Evolutionary conservation across 805 yeast species (phyloP).

Genomic region (Candida koratica): DNA sequence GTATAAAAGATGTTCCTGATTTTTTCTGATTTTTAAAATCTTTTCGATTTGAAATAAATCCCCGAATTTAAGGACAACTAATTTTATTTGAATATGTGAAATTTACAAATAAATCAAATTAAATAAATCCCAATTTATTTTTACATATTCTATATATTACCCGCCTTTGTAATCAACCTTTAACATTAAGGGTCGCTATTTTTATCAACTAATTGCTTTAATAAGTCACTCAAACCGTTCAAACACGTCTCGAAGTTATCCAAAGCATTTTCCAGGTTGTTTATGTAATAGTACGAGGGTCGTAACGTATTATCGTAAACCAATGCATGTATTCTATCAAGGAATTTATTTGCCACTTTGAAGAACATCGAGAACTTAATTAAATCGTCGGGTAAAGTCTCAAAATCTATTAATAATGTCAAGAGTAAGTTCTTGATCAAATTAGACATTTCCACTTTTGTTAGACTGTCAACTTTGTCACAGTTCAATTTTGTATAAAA

Average conservation of each 20-base stretch:
- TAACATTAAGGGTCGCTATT: too few species aligned
- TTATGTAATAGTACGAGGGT: conserved; percentile 28
- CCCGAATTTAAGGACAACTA: too few species aligned
- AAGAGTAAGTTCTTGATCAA: conserved; percentile 33
- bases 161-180: not conserved
- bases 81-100: too few species aligned
- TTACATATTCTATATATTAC: not conserved
- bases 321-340: conserved; percentile 29
- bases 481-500: conserved; percentile 26
- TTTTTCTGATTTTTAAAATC: too few species aligned
- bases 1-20: too few species aligned
- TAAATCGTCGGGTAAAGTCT: conserved; percentile 22
- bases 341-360: conserved; percentile 22
- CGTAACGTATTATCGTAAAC: conserved; percentile 21
- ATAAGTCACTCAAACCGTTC: conserved; percentile 10
- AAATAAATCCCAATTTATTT: too few species aligned
- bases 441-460: conserved; percentile 26
- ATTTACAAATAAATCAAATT: too few species aligned
- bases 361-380: conserved; percentile 27
- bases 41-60: too few species aligned
- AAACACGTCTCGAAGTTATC: conserved; percentile 11
- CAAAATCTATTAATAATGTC: conserved; percentile 28
- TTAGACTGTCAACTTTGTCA: conserved; percentile 26
- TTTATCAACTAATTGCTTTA: not conserved
- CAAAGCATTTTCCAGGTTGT: conserved; percentile 9